Percentiles rank a stretch among this genome's conserved stretches.
Conservation (phyloP, 805 yeast genomes). For the Teunomyces tritomae region DNA sequence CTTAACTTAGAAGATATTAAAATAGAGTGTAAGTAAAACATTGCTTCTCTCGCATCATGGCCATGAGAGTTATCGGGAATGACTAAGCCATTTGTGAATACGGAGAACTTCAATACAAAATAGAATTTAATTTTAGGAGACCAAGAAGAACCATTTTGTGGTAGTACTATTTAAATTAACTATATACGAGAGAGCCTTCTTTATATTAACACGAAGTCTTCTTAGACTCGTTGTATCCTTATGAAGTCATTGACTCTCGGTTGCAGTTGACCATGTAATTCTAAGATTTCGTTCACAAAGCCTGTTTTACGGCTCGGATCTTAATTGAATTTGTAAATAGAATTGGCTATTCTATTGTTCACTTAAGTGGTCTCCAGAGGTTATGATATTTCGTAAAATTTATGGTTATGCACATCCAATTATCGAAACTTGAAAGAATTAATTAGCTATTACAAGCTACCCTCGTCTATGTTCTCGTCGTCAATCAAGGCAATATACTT, state of each 20-base stretch:
- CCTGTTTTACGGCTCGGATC: background rate
- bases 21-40: too few species aligned
- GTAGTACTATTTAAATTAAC: background rate
- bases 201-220: background rate
- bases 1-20: too few species aligned
- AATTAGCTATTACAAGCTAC: too few species aligned
- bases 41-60: background rate
- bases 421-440: too few species aligned
- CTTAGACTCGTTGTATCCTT: background rate
- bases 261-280: background rate
- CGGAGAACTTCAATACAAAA: background rate
- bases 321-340: background rate
- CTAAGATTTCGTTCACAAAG: background rate
- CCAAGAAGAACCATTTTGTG: background rate
- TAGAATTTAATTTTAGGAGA: background rate
- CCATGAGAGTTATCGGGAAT: background rate
- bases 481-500: too few species aligned
- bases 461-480: too few species aligned
- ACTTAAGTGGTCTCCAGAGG: background rate
- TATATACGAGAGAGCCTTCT: background rate
- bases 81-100: background rate
- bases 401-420: background rate
- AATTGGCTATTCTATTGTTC: background rate
- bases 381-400: background rate
- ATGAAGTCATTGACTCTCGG: background rate